Evolutionary conservation across 192 early-diverging fungal species (phyloP), one percentile per base, ranked within the genome.

Genomic region (Obelidium mucronatum): DNA sequence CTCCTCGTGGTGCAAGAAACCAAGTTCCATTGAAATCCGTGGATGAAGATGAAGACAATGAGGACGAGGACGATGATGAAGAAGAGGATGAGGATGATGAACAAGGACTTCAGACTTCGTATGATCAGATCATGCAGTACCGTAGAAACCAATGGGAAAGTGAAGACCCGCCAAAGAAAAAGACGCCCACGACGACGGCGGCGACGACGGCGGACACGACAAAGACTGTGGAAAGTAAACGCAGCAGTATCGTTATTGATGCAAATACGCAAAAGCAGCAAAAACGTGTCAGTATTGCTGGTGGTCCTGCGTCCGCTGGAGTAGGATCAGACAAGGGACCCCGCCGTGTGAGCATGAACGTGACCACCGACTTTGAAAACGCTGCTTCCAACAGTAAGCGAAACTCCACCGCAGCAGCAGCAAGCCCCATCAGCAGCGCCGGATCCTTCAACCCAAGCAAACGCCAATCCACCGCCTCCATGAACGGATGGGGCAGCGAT

Each of bases 71-170:
- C 22, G 54, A 67, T 22, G 74, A 76, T 13, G 74, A 76, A 4
- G 74, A 67, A 55, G 54, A 67, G 30, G 64, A 76, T 33, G 54
- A 34, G n/a, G 64, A 52, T 24, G 65, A 62, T 11, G 53, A 26
- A 19, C n/a, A 52, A 4, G 44, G 5, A 22, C 17, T 63, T 17
- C 30, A 63, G 30, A 59, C 72, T 26, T 60, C 72, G 19, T 63
- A 74, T 48, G 59, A 78, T 34, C 67, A 62, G 19, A 78, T 78
- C 34, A 78, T 78, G 59, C 30, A 71, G 28, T 78, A 62, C 77
- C 67, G 77, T 4, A 24, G 69, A 24, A 36, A 40, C 34, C 70
- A 73, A 52, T 78, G 77, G 77, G 26, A 67, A 3, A 26, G 17
- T 17, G 44, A 51, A 24, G 77, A 73, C 30, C 13, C 55, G 15